A percentile compares a stretch with the other conserved stretches of the same genome.
Conservation (phyloP, 1,284 basidiomycete genomes). For the Leucoagaricus sp. region DNA sequence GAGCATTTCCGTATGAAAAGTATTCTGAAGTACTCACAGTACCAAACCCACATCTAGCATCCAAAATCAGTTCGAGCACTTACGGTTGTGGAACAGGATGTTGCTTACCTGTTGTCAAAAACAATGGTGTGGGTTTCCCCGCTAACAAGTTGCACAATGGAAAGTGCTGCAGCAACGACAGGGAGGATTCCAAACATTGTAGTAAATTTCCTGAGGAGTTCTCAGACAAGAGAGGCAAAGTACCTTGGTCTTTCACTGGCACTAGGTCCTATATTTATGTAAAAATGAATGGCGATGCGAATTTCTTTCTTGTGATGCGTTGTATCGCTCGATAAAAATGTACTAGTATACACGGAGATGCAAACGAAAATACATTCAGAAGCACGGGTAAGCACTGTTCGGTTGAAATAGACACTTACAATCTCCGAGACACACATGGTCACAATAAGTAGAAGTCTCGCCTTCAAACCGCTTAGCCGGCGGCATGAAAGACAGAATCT, state of each 20-base stretch:
- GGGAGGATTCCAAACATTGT: not conserved
- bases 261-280: not conserved
- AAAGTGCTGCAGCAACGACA: not conserved
- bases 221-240: not conserved
- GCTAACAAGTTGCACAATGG: constrained; percentile 5
- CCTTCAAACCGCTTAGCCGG: too few species aligned
- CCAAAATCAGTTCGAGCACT: not conserved
- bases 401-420: too few species aligned
- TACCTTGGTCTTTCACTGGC: not conserved
- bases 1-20: not conserved
- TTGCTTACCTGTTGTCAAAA: constrained; percentile 13
- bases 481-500: too few species aligned
- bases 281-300: too few species aligned
- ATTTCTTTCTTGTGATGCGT: not conserved
- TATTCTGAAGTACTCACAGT: constrained; percentile 20
- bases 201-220: too few species aligned
- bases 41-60: constrained; percentile 27
- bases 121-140: constrained; percentile 18
- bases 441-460: too few species aligned
- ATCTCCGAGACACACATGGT: too few species aligned
- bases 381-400: too few species aligned
- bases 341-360: too few species aligned
- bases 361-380: too few species aligned
- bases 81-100: too few species aligned
- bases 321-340: too few species aligned